Evolutionary conservation across 768 basidiomycete species (phyloP).

Genomic region (Fomitopsis serialis): DNA sequence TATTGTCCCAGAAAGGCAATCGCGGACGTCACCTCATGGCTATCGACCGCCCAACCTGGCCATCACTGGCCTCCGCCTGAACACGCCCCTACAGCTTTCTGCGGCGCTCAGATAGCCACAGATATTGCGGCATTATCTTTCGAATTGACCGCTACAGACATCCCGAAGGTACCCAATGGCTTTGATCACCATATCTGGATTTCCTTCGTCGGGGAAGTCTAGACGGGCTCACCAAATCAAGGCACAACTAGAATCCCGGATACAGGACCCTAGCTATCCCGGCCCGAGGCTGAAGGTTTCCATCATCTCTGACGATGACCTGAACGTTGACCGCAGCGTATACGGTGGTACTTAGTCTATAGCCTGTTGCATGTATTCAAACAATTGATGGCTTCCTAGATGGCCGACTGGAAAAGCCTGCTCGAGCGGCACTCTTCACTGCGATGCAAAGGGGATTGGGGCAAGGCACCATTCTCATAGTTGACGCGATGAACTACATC

Average conservation of each 20-base stretch:
- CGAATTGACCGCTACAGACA: not conserved
- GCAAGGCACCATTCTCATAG: conserved; percentile 73
- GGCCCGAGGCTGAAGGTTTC: conserved; percentile 43
- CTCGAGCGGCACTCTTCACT: conserved; percentile 78
- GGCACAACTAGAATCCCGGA: conserved; percentile 44
- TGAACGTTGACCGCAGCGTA: conserved; percentile 55
- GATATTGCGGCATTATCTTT: no score
- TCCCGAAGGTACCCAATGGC: conserved; percentile 52
- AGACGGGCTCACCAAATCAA: conserved; percentile 63
- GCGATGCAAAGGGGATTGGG: conserved; percentile 73
- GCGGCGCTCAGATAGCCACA: no score
- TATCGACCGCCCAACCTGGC: no score
- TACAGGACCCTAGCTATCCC: conserved; percentile 44
- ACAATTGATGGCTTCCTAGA: conserved; percentile 36
- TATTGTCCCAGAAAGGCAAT: no score
- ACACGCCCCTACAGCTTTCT: no score
- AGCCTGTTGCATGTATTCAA: not conserved
- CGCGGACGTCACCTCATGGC: no score
- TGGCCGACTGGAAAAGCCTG: conserved; percentile 80
- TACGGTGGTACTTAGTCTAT: conserved; percentile 61
- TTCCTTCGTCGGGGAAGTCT: conserved; percentile 84
- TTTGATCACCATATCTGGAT: conserved; percentile 86
- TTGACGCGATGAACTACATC: conserved; percentile 94
- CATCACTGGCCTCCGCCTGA: no score
- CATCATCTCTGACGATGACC: conserved; percentile 69